Evolutionary conservation across 106 monocot genomes (phyloP), one percentile per base, ranked within the genome.

Genomic region (Dendrobium catenatum): DNA sequence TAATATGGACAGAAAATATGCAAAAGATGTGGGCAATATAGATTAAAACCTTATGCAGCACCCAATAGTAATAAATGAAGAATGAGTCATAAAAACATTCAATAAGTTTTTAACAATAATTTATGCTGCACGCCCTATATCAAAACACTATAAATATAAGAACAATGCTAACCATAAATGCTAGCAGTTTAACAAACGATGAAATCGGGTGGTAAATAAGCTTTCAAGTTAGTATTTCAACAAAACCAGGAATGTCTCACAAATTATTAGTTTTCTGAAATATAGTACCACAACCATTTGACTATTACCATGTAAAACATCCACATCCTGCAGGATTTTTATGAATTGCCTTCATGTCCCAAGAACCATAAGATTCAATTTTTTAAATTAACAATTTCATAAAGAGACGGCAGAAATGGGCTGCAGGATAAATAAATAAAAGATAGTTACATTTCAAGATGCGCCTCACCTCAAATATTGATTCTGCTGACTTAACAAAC

Each of bases 401-500:
- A 24, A 76, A 49, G 24, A 49, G 26, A 70, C 76, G 15, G 22
- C 43, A 49, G 76, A 76, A 49, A 51, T 76, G 27, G 27, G 77
- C 27, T 13, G 49, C 17, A 56, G 42, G 9, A 40, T 9, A 37
- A 15, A 40, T 18, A 48, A 59, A 18, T 54, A 59, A 78, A 78
- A 6, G 41, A 27, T 31, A 76, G 7, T 19, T 15, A 44, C 0
- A 24, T 59, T 56, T 48, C 18, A 42, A 46, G 41, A 40, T 10
- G 43, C 4, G 40, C 66, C 73, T 77, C 70, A 95, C 99, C 95
- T 95, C 91, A 77, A 83, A 93, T 78, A 95, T 91, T 15, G 91
- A 91, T 44, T 88, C 89, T 61, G 93, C 88, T 72, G 91, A 88
- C 81, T 99, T 99, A 20, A 95, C 91, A 85, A 91, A 90, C 81